Evolutionary conservation across 2,329 filamentous ascomycete species (phyloP), one percentile per base, ranked within the genome.

Genomic region (Nemania sp.): DNA sequence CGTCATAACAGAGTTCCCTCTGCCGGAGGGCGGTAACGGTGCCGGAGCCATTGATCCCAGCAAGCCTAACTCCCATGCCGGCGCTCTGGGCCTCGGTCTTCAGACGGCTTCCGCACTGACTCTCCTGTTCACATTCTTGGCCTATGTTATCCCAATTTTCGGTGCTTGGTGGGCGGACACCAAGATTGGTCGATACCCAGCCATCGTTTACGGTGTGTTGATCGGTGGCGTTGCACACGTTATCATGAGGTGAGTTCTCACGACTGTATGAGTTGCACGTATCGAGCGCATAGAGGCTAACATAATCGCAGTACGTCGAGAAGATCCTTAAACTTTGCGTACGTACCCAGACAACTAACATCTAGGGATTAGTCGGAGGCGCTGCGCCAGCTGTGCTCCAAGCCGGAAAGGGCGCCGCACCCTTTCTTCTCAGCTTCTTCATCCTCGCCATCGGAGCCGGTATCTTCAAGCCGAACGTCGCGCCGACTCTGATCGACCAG

Each of bases 401-500:
- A 24, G 74, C 71, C 7, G 73, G 73, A 43, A 67, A 72, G 35
- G 73, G 73, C 47, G 84, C 90, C n/a, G 87, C 84, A 0, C 86
- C 86, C 7, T 90, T 92, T 64, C 78, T 90, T 1, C 80, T 89
- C 32, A 88, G 88, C 26, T 84, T 92, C 71, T 79, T 92, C 52
- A 83, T 92, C 66, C 89, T 92, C 77, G 89, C 89, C 1, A 73
- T 92, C 5, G 90, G 90, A 52, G 90, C 89, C 1, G 90, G 90
- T 65, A 87, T 89, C 65, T 92, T 93, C 84, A 93, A 93, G 80
- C 85, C 88, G 20, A 93, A 83, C 62, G 79, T 85, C 1, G 77
- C 81, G 4, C 83, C 83, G 0, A 78, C 77, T 0, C 72, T 85
- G 0, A 74, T 84, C 35, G 83, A 85, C 59, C 83, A 85, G 64